Evolutionary conservation across 2,329 filamentous ascomycete genomes (phyloP).

Genomic region (Orbilia ellipsospora): DNA sequence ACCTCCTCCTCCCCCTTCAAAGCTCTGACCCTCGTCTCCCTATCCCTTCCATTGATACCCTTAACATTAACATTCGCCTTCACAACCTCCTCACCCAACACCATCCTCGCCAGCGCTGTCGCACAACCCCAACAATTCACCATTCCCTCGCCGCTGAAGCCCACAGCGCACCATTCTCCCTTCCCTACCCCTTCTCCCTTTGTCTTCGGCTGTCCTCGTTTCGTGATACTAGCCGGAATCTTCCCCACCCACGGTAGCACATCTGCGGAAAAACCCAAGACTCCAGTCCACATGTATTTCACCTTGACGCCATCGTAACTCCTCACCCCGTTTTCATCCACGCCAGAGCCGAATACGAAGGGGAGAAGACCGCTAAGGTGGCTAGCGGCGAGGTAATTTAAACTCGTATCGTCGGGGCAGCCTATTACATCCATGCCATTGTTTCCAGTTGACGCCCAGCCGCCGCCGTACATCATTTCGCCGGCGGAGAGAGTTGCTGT

Average conservation of each 20-base stretch:
- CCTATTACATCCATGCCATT: constrained; percentile 66
- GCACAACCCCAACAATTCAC: constrained; percentile 68
- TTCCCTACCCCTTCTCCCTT: constrained; percentile 13
- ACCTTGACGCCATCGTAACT: constrained; percentile 57
- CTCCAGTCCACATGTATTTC: constrained; percentile 67
- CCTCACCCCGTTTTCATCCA: constrained; percentile 54
- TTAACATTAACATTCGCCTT: constrained; percentile 10
- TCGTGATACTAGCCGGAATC: constrained; percentile 60
- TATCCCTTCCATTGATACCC: not conserved
- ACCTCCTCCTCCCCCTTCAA: constrained; percentile 39
- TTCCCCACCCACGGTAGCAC: constrained; percentile 67
- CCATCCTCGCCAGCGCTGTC: constrained; percentile 65
- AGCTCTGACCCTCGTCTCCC: constrained; percentile 39
- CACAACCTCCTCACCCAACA: constrained; percentile 59
- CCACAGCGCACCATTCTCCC: constrained; percentile 67
- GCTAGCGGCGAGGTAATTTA: constrained; percentile 63
- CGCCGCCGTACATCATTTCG: constrained; percentile 70
- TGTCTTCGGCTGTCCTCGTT: constrained; percentile 30
- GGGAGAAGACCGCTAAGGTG: constrained; percentile 64
- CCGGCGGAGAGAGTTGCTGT: constrained; percentile 58
- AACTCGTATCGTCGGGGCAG: constrained; percentile 64
- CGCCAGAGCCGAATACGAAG: constrained; percentile 62
- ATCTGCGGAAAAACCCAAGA: constrained; percentile 67
- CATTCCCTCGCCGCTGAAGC: constrained; percentile 69
- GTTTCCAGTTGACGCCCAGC: constrained; percentile 64